Percentiles rank a stretch among this genome's conserved stretches.
Evolutionary conservation across 2,329 filamentous ascomycete species (phyloP).

Genomic region (Ophiosphaerella narmari): DNA sequence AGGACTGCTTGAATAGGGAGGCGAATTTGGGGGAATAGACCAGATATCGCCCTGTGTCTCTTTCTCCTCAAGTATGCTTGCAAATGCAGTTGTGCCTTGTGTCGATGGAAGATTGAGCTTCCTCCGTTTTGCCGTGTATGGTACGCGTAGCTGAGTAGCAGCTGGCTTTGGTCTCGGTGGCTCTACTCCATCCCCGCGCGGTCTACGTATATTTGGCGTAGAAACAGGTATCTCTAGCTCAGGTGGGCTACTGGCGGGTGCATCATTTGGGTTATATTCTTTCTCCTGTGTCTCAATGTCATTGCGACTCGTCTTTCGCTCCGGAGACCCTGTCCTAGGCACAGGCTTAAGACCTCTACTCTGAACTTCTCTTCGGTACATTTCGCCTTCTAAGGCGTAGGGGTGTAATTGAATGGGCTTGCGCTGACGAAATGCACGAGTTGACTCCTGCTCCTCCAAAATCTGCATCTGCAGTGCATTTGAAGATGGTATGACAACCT

Average conservation of each 20-base stretch:
- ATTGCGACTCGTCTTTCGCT: conserved; percentile 16
- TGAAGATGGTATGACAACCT: conserved; percentile 37
- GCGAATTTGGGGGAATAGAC: conserved; percentile 51
- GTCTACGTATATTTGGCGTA: conserved; percentile 19
- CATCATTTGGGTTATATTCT: conserved; percentile 34
- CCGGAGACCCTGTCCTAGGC: conserved; percentile 35
- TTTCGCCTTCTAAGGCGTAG: conserved; percentile 51
- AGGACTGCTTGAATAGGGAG: conserved; percentile 45
- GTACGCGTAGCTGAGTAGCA: conserved; percentile 19
- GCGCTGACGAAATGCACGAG: conserved; percentile 49
- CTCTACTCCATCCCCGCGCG: conserved; percentile 8
- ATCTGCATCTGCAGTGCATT: conserved; percentile 19
- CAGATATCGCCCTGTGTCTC: conserved; percentile 32
- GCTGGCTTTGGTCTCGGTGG: conserved; percentile 8
- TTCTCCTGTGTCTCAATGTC: conserved; percentile 38
- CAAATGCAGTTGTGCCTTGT: conserved; percentile 10
- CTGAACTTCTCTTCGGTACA: conserved; percentile 50
- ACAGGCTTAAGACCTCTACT: conserved; percentile 52
- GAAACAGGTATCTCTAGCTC: conserved; percentile 32
- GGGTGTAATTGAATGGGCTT: conserved; percentile 57
- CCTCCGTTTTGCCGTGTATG: conserved; percentile 24
- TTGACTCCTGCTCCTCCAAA: conserved; percentile 19
- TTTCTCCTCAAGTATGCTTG: conserved; percentile 11
- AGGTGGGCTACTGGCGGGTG: conserved; percentile 24
- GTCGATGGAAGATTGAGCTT: conserved; percentile 21